These are phyloP conservation scores for Salix udensis DNA, from an alignment of 345 rosid species.

Conservation along the genomic window DNA sequence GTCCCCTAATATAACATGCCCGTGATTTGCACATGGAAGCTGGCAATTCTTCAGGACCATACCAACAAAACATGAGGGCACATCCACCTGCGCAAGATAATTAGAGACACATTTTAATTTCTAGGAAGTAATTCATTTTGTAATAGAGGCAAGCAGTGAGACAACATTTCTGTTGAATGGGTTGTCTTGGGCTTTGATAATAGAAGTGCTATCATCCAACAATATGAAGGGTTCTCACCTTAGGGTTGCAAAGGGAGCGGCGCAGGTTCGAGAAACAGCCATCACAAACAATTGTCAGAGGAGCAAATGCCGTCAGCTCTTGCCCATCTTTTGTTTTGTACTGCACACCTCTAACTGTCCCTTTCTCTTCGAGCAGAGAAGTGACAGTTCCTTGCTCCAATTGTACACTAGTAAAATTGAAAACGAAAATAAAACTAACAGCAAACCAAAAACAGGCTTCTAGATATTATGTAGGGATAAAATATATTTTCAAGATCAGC, in stretches of 20 bases:
- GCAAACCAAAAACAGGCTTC: background rate
- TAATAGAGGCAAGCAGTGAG: background rate
- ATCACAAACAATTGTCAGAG: slow-evolving; percentile 29
- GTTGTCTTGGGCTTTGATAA: background rate
- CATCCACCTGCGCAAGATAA: slow-evolving; percentile 22
- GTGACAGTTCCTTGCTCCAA: slow-evolving; percentile 34
- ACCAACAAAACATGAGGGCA: slow-evolving; percentile 33
- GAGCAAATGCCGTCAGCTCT: slow-evolving; percentile 19
- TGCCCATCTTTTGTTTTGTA: slow-evolving; percentile 30
- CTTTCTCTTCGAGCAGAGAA: slow-evolving; percentile 29
- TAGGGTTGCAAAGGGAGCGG: slow-evolving; percentile 29
- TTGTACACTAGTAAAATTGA: slow-evolving; percentile 13
- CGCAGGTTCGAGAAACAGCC: slow-evolving; percentile 34
- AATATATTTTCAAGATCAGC: background rate
- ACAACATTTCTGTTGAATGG: background rate
- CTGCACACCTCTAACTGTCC: slow-evolving; percentile 22
- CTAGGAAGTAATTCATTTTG: background rate
- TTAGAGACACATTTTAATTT: background rate
- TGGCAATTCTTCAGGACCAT: slow-evolving; percentile 26
- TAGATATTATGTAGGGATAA: background rate
- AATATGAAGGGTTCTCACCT: slow-evolving; percentile 12
- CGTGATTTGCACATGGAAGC: slow-evolving; percentile 26
- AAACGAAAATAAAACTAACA: background rate
- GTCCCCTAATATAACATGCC: slow-evolving; percentile 26
- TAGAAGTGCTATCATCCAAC: background rate